These are phyloP conservation scores for Friedmanniomyces endolithicus DNA, from an alignment of 495 filamentous ascomycete genomes.

Conservation along the genomic window DNA sequence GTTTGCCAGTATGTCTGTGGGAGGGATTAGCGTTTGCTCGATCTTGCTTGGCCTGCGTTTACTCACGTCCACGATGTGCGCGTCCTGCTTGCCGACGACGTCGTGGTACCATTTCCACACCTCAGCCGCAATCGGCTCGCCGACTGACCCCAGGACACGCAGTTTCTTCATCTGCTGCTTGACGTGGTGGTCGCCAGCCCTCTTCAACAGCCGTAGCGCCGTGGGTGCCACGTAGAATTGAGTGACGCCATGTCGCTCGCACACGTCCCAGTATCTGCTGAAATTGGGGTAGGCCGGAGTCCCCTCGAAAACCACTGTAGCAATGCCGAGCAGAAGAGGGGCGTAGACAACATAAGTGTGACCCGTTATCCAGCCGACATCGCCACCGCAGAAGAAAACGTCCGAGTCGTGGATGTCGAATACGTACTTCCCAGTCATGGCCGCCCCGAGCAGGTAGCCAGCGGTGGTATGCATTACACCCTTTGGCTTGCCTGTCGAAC, in stretches of 20 bases:
- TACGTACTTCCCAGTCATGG: slow-evolving; percentile 91
- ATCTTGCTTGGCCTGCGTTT: background rate
- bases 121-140: slow-evolving; percentile 95
- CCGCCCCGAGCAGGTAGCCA: slow-evolving; percentile 86
- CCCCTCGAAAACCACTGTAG: slow-evolving; percentile 97
- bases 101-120: slow-evolving; percentile 99
- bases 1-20: slow-evolving; percentile 99
- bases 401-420: slow-evolving; percentile 96
- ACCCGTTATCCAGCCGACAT: slow-evolving; percentile 99
- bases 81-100: slow-evolving; percentile 83
- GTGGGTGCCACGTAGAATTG: slow-evolving; percentile 99
- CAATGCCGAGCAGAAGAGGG: slow-evolving; percentile 78
- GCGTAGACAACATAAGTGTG: slow-evolving; percentile 99
- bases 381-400: slow-evolving; percentile 92
- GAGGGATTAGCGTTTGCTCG: slow-evolving; percentile 9
- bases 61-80: slow-evolving; percentile 89
- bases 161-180: slow-evolving; percentile 79
- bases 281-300: slow-evolving; percentile 96
- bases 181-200: slow-evolving; percentile 84
- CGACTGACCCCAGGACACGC: slow-evolving; percentile 87
- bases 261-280: slow-evolving; percentile 97
- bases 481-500: slow-evolving; percentile 96
- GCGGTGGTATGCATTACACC: slow-evolving; percentile 97
- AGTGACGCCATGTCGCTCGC: slow-evolving; percentile 85
- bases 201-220: slow-evolving; percentile 82